Conservation (phyloP, 2,329 filamentous ascomycete genomes). For the Epichloe amarillans region DNA sequence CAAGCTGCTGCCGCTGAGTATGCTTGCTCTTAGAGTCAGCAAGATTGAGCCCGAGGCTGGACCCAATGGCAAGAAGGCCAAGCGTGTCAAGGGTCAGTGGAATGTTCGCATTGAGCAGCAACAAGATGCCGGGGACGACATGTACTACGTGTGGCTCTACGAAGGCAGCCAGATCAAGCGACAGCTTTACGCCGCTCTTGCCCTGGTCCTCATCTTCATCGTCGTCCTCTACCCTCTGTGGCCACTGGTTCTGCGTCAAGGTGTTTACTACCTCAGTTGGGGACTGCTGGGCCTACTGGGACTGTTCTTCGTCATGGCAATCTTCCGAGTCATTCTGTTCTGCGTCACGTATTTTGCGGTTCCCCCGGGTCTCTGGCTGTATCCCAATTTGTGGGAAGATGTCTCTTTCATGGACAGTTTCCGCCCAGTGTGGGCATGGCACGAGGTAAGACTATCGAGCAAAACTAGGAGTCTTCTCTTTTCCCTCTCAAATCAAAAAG, state of each 20-base stretch:
- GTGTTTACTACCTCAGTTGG: constrained; percentile 96
- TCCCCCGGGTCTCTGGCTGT: constrained; percentile 95
- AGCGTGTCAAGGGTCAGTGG: constrained; percentile 92
- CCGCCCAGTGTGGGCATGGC: constrained; percentile 93
- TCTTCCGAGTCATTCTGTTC: constrained; percentile 92
- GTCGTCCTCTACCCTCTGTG: constrained; percentile 93
- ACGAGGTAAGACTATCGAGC: constrained; percentile 55
- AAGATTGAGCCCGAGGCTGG: constrained; percentile 62
- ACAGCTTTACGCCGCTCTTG: constrained; percentile 78
- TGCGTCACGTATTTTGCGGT: constrained; percentile 76
- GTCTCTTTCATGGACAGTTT: constrained; percentile 98
- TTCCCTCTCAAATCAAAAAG: background rate
- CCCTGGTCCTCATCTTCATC: constrained; percentile 70
- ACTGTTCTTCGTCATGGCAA: constrained; percentile 94
- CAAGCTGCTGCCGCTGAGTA: constrained; percentile 86
- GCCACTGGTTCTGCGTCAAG: constrained; percentile 80
- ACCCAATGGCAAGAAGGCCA: constrained; percentile 52
- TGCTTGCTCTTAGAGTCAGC: constrained; percentile 79
- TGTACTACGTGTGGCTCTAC: constrained; percentile 96
- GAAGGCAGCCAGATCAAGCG: constrained; percentile 89
- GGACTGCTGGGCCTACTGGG: constrained; percentile 80
- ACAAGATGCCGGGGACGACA: constrained; percentile 73
- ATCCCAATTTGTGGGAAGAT: constrained; percentile 95
- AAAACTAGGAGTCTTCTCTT: too few species aligned
- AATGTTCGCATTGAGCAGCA: constrained; percentile 92